A percentile compares a stretch with the other conserved stretches of the same genome.
Conservation (phyloP, 768 basidiomycete genomes). For the Mycena amicta region DNA sequence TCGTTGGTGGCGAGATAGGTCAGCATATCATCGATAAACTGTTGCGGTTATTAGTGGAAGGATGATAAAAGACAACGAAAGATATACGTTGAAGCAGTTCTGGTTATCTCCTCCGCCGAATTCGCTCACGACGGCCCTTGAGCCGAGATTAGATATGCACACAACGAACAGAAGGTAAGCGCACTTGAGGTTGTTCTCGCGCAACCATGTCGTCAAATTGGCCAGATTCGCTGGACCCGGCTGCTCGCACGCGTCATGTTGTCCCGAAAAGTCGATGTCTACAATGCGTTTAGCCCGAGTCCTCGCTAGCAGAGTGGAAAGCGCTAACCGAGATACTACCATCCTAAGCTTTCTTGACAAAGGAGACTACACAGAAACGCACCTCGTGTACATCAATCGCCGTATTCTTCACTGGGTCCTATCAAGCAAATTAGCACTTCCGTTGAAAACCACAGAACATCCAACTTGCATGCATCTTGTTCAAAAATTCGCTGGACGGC, state of each 20-base stretch:
- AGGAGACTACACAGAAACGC: not conserved
- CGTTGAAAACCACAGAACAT: no score
- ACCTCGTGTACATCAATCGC: slow-evolving; percentile 53
- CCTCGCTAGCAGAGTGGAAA: not conserved
- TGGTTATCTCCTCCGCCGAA: slow-evolving; percentile 49
- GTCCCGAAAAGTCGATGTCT: slow-evolving; percentile 48
- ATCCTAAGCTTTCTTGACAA: not conserved
- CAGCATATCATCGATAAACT: slow-evolving; percentile 43
- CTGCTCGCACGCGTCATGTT: slow-evolving; percentile 44
- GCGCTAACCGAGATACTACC: slow-evolving; percentile 19
- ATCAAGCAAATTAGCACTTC: no score
- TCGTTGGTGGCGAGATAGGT: slow-evolving; percentile 43
- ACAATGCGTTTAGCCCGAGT: not conserved
- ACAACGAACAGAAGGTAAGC: slow-evolving; percentile 4
- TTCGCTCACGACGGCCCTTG: slow-evolving; percentile 47
- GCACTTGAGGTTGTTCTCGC: slow-evolving; percentile 45
- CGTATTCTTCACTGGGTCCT: slow-evolving; percentile 42
- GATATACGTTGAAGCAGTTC: slow-evolving; percentile 41
- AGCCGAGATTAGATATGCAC: no score
- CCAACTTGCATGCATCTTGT: no score
- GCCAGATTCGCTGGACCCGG: slow-evolving; percentile 47
- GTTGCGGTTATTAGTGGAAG: not conserved
- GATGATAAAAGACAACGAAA: not conserved
- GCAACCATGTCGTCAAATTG: slow-evolving; percentile 43
- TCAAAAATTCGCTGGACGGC: slow-evolving; percentile 47